Evolutionary conservation across 1,284 basidiomycete species (phyloP).

Genomic region (Mrakiaceae sp.): DNA sequence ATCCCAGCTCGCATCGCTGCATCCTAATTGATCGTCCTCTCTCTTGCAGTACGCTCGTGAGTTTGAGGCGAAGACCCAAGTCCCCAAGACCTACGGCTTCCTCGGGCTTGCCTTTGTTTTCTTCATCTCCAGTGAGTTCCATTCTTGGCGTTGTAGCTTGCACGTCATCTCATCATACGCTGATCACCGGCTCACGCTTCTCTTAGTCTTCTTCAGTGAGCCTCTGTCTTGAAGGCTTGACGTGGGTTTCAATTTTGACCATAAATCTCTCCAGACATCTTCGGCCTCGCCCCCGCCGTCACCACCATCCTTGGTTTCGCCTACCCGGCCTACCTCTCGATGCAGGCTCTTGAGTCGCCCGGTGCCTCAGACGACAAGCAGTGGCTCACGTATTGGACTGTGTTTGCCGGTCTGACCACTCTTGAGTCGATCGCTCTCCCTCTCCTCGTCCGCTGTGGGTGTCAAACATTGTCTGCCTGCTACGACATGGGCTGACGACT

Average conservation of each 20-base stretch:
- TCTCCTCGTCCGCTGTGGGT: too few species aligned
- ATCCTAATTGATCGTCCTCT: not conserved
- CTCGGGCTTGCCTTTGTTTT: slow-evolving; percentile 49
- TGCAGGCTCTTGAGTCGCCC: slow-evolving; percentile 38
- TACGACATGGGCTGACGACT: not conserved
- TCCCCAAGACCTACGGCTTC: slow-evolving; percentile 87
- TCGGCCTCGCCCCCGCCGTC: slow-evolving; percentile 35
- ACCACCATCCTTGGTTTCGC: slow-evolving; percentile 34
- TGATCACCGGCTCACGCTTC: not conserved
- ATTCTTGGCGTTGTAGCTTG: slow-evolving; percentile 12
- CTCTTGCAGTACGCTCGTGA: slow-evolving; percentile 26
- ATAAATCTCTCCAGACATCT: slow-evolving; percentile 38
- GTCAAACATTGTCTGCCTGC: too few species aligned
- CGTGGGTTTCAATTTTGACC: slow-evolving; percentile 22
- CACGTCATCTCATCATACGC: not conserved
- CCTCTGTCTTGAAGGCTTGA: not conserved
- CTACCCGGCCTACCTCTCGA: slow-evolving; percentile 37
- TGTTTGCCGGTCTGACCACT: not conserved
- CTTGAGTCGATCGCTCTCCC: not conserved
- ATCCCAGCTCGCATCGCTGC: not conserved
- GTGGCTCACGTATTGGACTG: slow-evolving; percentile 25
- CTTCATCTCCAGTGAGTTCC: slow-evolving; percentile 33
- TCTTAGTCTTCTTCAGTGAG: not conserved
- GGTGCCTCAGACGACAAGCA: slow-evolving; percentile 36
- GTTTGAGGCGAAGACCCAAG: slow-evolving; percentile 77